A percentile compares a stretch with the other conserved stretches of the same genome.
These are phyloP conservation scores for Exophiala oligosperma DNA, from an alignment of 2,329 filamentous ascomycete genomes.

Conservation along the genomic window DNA sequence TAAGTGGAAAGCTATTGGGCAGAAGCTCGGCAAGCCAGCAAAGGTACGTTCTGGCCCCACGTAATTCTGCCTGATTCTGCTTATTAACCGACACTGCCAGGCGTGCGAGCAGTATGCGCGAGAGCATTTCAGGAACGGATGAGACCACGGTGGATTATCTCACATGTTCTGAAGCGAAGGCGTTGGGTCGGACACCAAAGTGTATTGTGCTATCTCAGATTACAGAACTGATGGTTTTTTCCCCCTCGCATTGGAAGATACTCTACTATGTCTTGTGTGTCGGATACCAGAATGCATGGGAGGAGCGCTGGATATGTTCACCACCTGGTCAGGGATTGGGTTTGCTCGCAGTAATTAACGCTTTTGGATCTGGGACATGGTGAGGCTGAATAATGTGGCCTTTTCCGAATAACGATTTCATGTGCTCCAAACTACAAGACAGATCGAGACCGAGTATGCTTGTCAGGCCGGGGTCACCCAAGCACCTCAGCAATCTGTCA, in stretches of 20 bases:
- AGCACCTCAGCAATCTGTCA: slow-evolving; percentile 22
- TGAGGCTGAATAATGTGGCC: background rate
- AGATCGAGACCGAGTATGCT: background rate
- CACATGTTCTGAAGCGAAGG: slow-evolving; percentile 12
- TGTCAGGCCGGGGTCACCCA: slow-evolving; percentile 9
- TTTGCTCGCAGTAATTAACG: background rate
- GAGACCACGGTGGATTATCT: slow-evolving; percentile 9
- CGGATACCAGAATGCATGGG: background rate
- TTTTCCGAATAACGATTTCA: background rate
- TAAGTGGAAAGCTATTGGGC: slow-evolving; percentile 97
- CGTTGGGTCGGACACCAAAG: slow-evolving; percentile 10
- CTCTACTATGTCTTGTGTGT: background rate
- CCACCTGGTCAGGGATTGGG: background rate
- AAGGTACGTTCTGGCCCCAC: slow-evolving; percentile 63
- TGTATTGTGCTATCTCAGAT: background rate
- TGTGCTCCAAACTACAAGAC: background rate
- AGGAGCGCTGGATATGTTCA: background rate
- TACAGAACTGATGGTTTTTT: background rate
- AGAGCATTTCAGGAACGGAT: slow-evolving; percentile 70
- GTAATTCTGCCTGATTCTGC: background rate
- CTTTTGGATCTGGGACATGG: background rate
- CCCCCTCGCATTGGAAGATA: background rate
- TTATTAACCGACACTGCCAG: slow-evolving; percentile 42
- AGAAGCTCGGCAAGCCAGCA: slow-evolving; percentile 95
- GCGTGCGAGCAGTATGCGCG: slow-evolving; percentile 93